Percentiles rank a stretch among this genome's conserved stretches.
phyloP scores from a whole-genome alignment of 2,329 filamentous ascomycete genomes.

The Stylonectria norvegica region DNA sequence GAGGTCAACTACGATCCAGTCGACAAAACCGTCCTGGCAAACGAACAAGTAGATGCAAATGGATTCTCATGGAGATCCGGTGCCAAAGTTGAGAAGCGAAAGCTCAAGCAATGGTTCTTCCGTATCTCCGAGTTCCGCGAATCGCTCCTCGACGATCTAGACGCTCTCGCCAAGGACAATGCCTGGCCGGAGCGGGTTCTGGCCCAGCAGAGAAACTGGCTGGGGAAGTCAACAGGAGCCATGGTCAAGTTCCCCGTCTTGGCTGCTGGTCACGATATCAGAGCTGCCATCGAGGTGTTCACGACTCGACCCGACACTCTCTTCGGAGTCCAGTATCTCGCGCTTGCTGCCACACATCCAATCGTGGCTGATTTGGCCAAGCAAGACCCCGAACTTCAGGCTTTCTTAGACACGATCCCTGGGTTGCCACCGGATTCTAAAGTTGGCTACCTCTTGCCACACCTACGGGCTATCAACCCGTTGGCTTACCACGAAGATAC shows the following conservation, averaged over 20 bases:
- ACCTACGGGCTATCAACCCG: slow-evolving; percentile 62
- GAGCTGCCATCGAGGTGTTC: slow-evolving; percentile 64
- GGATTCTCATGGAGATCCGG: slow-evolving; percentile 86
- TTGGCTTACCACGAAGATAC: slow-evolving; percentile 53
- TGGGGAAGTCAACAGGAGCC: slow-evolving; percentile 74
- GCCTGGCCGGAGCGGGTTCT: slow-evolving; percentile 82
- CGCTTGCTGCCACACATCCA: slow-evolving; percentile 70
- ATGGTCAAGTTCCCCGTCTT: slow-evolving; percentile 66
- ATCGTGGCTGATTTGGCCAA: slow-evolving; percentile 61
- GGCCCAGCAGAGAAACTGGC: slow-evolving; percentile 83
- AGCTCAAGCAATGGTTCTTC: slow-evolving; percentile 86
- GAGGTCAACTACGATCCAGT: slow-evolving; percentile 89
- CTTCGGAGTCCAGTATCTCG: slow-evolving; percentile 83
- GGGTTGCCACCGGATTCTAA: slow-evolving; percentile 54
- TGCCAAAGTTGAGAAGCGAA: slow-evolving; percentile 74
- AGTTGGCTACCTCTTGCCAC: slow-evolving; percentile 64
- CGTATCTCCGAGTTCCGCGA: slow-evolving; percentile 78
- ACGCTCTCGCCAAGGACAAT: slow-evolving; percentile 57
- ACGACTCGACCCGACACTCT: slow-evolving; percentile 84
- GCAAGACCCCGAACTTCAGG: slow-evolving; percentile 57
- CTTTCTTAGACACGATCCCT: slow-evolving; percentile 64
- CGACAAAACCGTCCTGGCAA: slow-evolving; percentile 84
- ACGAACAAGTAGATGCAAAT: slow-evolving; percentile 87
- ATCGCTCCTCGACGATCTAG: slow-evolving; percentile 66
- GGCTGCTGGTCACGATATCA: slow-evolving; percentile 37